Percentiles rank a stretch among this genome's conserved stretches.
Conservation (phyloP, 345 rosid species). For the Aurinia saxatilis region DNA sequence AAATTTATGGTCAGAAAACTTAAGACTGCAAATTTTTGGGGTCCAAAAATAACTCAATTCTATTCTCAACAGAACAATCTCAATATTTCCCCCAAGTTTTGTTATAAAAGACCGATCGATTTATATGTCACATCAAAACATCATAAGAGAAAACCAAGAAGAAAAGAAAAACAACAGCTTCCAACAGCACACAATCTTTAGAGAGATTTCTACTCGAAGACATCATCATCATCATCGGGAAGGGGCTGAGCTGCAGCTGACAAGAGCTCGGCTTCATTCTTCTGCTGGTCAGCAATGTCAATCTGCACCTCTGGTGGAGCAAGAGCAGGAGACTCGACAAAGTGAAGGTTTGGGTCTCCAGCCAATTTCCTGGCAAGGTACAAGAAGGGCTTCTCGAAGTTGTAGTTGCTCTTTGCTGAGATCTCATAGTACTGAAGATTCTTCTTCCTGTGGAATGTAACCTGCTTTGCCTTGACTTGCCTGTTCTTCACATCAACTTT, state of each 20-base stretch:
- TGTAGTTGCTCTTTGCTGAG: slow-evolving; percentile 92
- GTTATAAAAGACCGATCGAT: neutral
- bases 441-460: slow-evolving; percentile 92
- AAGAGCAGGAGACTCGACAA: slow-evolving; percentile 90
- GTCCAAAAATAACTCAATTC: neutral
- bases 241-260: slow-evolving; percentile 23
- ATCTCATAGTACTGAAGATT: slow-evolving; percentile 88
- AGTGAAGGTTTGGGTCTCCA: slow-evolving; percentile 64
- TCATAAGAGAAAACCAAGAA: neutral
- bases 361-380: slow-evolving; percentile 88
- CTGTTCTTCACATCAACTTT: slow-evolving; percentile 94
- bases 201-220: slow-evolving; percentile 10
- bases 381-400: slow-evolving; percentile 88
- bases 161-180: neutral
- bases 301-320: slow-evolving; percentile 89
- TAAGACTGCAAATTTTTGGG: neutral
- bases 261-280: slow-evolving; percentile 15
- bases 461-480: slow-evolving; percentile 93
- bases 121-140: neutral
- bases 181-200: neutral
- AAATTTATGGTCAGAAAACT: too few relatives aligned
- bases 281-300: slow-evolving; percentile 63
- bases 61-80: neutral
- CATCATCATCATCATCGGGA: slow-evolving; percentile 30
- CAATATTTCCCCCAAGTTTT: neutral